A percentile compares a stretch with the other conserved stretches of the same genome.
Evolutionary conservation across 108 stramenopile species (phyloP).

Genomic region (Bacterosira constricta): DNA sequence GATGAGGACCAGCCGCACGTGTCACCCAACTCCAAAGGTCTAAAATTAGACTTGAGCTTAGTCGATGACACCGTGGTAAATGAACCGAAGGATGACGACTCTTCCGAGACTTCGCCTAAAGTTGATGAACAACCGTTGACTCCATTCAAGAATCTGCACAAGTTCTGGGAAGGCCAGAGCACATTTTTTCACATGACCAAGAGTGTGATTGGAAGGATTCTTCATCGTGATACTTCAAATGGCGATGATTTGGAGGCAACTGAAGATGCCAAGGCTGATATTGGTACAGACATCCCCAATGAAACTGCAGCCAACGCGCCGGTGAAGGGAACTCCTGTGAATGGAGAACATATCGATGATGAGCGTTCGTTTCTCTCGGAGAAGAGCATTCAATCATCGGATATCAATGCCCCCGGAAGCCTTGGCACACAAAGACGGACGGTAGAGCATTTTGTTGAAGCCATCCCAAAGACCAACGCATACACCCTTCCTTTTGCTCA

Average conservation of each 20-base stretch:
- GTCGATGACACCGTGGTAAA: background rate
- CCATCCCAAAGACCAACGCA: background rate
- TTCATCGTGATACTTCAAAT: slow-evolving; percentile 6
- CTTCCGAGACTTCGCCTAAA: slow-evolving; percentile 12
- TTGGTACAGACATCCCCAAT: background rate
- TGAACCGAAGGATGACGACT: background rate
- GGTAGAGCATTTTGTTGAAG: background rate
- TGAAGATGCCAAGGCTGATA: background rate
- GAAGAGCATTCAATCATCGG: background rate
- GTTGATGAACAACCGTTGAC: slow-evolving; percentile 25
- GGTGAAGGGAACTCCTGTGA: too few relatives aligned
- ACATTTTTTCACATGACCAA: slow-evolving; percentile 5
- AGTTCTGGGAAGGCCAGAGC: slow-evolving; percentile 34
- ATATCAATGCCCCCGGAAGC: background rate
- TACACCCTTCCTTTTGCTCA: background rate
- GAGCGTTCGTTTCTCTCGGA: too few relatives aligned
- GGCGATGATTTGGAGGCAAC: slow-evolving; percentile 1
- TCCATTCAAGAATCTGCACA: slow-evolving; percentile 24
- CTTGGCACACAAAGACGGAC: background rate
- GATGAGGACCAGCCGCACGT: too few relatives aligned
- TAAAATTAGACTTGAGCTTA: background rate
- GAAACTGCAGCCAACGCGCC: background rate
- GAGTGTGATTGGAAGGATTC: slow-evolving; percentile 5
- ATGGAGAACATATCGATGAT: too few relatives aligned
- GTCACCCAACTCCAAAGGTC: too few relatives aligned